Conservation (phyloP, 495 filamentous ascomycete genomes). For the Cryomyces minteri region DNA sequence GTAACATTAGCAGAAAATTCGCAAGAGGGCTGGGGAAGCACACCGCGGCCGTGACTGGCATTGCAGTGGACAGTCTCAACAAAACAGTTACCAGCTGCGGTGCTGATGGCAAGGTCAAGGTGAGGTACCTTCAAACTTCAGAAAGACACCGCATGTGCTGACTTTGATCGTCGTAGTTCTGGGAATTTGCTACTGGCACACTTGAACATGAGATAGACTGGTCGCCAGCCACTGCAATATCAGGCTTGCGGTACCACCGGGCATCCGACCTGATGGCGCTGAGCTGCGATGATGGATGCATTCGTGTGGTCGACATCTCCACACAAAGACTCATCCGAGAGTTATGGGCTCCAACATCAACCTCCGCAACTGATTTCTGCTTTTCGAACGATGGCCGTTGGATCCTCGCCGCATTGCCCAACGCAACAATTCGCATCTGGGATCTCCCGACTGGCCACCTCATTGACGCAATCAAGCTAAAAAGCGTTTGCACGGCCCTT, state of each 20-base stretch:
- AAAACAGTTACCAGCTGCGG: conserved; percentile 66
- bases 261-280: conserved; percentile 76
- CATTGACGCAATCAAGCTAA: conserved; percentile 69
- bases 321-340: conserved; percentile 82
- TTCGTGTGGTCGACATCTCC: conserved; percentile 78
- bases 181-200: conserved; percentile 70
- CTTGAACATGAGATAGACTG: conserved; percentile 71
- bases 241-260: conserved; percentile 59
- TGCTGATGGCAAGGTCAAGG: conserved; percentile 79
- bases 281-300: conserved; percentile 72
- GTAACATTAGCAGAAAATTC: conserved; percentile 23
- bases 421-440: conserved; percentile 74
- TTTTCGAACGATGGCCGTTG: conserved; percentile 90
- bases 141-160: neutral
- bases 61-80: conserved; percentile 73
- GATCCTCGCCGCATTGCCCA: conserved; percentile 68
- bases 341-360: conserved; percentile 35
- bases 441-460: conserved; percentile 90
- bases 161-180: conserved; percentile 33
- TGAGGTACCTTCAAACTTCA: too few relatives aligned
- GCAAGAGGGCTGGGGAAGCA: conserved; percentile 40
- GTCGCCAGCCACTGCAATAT: conserved; percentile 58
- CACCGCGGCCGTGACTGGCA: conserved; percentile 62
- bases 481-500: conserved; percentile 58
- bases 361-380: conserved; percentile 22